Evolutionary conservation across 495 filamentous ascomycete species (phyloP).

Genomic region (Podospora fimiseda): DNA sequence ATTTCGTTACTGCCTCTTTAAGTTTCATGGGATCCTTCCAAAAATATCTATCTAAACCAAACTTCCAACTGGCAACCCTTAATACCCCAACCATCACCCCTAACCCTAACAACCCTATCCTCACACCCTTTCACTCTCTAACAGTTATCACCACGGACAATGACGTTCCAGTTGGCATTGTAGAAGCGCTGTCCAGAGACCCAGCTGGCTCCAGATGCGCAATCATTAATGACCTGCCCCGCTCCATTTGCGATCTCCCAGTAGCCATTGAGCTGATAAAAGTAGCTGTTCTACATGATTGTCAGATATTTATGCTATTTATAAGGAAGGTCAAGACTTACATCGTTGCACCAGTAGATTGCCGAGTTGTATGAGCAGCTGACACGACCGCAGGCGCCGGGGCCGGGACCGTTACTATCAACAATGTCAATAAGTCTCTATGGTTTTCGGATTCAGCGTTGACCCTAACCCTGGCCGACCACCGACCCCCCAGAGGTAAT

Average conservation of each 20-base stretch:
- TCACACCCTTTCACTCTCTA: too few relatives aligned
- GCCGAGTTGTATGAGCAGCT: constrained; percentile 21
- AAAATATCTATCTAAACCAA: too few relatives aligned
- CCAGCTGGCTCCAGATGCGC: not conserved
- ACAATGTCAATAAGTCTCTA: too few relatives aligned
- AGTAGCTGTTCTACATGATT: not conserved
- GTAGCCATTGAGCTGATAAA: not conserved
- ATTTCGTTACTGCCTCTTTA: too few relatives aligned
- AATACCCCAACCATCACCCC: too few relatives aligned
- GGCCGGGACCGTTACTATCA: constrained; percentile 14
- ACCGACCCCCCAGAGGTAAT: constrained; percentile 12
- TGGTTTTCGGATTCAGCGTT: too few relatives aligned
- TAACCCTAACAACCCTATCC: too few relatives aligned
- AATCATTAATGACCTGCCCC: not conserved
- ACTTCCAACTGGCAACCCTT: too few relatives aligned
- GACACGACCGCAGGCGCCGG: constrained; percentile 19
- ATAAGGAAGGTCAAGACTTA: not conserved
- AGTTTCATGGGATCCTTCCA: too few relatives aligned
- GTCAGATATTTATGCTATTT: not conserved
- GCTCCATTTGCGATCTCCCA: not conserved
- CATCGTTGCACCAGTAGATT: constrained; percentile 30
- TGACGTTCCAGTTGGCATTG: constrained; percentile 1
- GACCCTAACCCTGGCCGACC: too few relatives aligned
- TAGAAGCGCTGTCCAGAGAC: constrained; percentile 4
- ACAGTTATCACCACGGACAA: not conserved